These are phyloP conservation scores for Sclerotinia glacialis DNA, from an alignment of 2,329 filamentous ascomycete species.

Conservation along the genomic window DNA sequence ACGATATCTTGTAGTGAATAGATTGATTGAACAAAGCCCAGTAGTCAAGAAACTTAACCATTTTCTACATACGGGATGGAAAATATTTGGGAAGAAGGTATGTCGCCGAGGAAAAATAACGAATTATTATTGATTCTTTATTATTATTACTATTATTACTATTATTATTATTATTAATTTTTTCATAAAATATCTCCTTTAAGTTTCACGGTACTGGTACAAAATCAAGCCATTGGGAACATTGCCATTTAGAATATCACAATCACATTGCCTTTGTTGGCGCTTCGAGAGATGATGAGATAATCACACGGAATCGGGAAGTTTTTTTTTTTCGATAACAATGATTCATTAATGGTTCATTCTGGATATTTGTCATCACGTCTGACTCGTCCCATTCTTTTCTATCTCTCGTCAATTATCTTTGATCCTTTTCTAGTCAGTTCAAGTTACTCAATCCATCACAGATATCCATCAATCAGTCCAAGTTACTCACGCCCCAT, in stretches of 20 bases:
- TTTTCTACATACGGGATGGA: conserved; percentile 8
- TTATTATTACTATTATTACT: no score
- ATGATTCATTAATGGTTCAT: neutral
- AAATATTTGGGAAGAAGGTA: neutral
- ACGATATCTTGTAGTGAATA: neutral
- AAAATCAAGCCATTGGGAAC: neutral
- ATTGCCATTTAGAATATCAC: neutral
- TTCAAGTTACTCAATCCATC: neutral
- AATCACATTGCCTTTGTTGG: neutral
- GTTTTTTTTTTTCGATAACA: neutral
- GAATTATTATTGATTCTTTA: neutral
- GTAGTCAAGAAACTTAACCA: neutral
- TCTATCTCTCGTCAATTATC: neutral
- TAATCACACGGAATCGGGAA: neutral
- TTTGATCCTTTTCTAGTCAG: neutral
- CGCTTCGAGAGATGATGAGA: conserved; percentile 6
- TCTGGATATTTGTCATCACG: neutral
- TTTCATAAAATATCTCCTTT: neutral
- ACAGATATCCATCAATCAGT: neutral
- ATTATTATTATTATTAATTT: neutral
- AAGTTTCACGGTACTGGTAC: neutral
- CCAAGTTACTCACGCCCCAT: neutral
- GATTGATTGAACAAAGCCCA: neutral
- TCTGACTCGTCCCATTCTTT: neutral
- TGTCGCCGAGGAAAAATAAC: neutral